Evolutionary conservation across 495 filamentous ascomycete species (phyloP).

Genomic region (Aspergillus haitiensis): DNA sequence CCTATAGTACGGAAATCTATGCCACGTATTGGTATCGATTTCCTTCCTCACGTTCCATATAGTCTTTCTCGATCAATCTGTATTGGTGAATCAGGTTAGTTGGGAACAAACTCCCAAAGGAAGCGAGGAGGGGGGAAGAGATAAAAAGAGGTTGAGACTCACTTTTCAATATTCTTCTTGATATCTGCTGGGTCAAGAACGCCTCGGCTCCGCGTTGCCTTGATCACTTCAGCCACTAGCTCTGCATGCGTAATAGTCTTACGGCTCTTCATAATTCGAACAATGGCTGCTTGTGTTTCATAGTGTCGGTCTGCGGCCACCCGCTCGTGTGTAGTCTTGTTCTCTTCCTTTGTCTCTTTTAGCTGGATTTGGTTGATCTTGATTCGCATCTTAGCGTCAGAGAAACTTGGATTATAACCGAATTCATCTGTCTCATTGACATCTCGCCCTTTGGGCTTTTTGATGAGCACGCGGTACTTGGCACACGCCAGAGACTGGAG

Average conservation of each 20-base stretch:
- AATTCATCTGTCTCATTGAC: conserved; percentile 78
- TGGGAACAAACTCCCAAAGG: not conserved
- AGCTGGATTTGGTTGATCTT: conserved; percentile 99
- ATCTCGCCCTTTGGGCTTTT: conserved; percentile 81
- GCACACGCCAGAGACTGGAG: conserved; percentile 93
- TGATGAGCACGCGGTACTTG: conserved; percentile 79
- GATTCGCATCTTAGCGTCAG: conserved; percentile 80
- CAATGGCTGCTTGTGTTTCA: conserved; percentile 96
- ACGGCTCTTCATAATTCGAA: conserved; percentile 93
- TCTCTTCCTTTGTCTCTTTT: conserved; percentile 89
- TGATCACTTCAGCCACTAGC: conserved; percentile 83
- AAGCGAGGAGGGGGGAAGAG: conserved; percentile 1
- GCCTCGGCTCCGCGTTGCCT: conserved; percentile 80
- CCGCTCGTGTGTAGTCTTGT: conserved; percentile 86
- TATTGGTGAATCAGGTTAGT: conserved; percentile 5
- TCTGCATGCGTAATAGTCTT: conserved; percentile 83
- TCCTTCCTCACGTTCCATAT: conserved; percentile 81
- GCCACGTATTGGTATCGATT: conserved; percentile 80
- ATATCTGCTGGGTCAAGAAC: conserved; percentile 82
- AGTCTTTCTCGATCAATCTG: conserved; percentile 94
- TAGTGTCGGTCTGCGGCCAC: conserved; percentile 88
- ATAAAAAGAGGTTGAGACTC: conserved; percentile 30
- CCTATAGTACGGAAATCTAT: conserved; percentile 38
- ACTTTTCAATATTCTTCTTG: conserved; percentile 96
- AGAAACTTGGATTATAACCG: conserved; percentile 71